Evolutionary conservation across 805 yeast species (phyloP).

Genomic region (Nadsonia fulvescens): DNA sequence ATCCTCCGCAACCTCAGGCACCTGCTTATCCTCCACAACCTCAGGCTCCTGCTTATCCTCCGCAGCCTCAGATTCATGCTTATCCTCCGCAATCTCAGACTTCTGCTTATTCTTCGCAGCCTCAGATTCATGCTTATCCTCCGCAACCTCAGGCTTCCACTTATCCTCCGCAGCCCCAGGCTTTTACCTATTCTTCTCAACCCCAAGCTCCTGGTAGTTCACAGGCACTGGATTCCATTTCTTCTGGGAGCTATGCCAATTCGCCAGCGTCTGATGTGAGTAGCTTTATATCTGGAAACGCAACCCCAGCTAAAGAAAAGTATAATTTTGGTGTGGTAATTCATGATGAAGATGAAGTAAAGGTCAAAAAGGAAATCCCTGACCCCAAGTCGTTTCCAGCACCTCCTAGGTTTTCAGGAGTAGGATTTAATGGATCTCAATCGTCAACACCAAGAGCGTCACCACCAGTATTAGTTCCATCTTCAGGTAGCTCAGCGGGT

Average conservation of each 20-base stretch:
- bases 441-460: neutral
- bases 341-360: too few species aligned
- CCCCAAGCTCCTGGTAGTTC: constrained; percentile 2
- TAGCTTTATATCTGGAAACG: too few species aligned
- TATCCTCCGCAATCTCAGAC: constrained; percentile 14
- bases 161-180: constrained; percentile 14
- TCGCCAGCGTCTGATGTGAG: too few species aligned
- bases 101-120: neutral
- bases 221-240: too few species aligned
- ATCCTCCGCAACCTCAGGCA: constrained; percentile 5
- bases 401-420: constrained; percentile 7
- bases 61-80: constrained; percentile 11
- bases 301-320: constrained; percentile 4
- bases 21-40: constrained; percentile 4
- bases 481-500: constrained; percentile 6
- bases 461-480: constrained; percentile 4
- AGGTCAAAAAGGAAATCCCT: too few species aligned
- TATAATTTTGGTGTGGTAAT: too few species aligned
- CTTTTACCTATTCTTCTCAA: constrained; percentile 4
- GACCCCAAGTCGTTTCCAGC: constrained; percentile 13
- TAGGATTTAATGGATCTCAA: neutral
- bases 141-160: constrained; percentile 12
- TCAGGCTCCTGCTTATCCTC: constrained; percentile 1
- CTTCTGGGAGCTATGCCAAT: too few species aligned
- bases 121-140: neutral